Evolutionary conservation across 495 filamentous ascomycete genomes (phyloP), one percentile per base, ranked within the genome.

Genomic region (Aspergillus panamensis): DNA sequence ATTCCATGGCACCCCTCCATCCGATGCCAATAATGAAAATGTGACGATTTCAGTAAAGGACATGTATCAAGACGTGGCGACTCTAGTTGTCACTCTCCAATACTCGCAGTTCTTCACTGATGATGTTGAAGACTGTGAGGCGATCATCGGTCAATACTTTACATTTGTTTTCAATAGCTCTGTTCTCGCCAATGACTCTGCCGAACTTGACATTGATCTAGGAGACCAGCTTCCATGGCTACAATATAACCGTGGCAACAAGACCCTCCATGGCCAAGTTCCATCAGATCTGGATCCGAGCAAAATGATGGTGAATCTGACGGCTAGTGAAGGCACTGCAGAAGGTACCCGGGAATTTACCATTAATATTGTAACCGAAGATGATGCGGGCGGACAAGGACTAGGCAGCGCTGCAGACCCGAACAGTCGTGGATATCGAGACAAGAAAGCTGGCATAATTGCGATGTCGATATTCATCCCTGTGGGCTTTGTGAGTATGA

Each of bases 31-130:
- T 30, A 81, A 85, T 8, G 72, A 81, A 16, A 89, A 86, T 56
- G 80, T 94, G 49, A 86, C 81, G 1, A 76, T 96, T 49, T 74
- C 76, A 21, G 82, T 87, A 3, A 77, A 69, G 8, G 90, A 95
- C 65, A 73, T 69, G 12, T 87, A 83, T 58, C 82, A 81, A 2
- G 83, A 92, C 61, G 72, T 71, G 29, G 78, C 91, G 7, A 86
- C 79, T 42, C 69, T 87, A 10, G 82, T 84, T n/a, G 68, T 95
- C 32, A 69, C 71, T 25, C 68, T 96, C 16, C 68, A 81, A n/a
- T 76, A 87, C 21, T 61, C 67, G 1, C 70, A 69, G 9, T 68
- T 86, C 5, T 79, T 86, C 52, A 61, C 58, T 1, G 67, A 71
- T 21, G 66, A 66, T 6, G 61, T 82, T 57, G 64, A 75, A 40